Evolutionary conservation across 495 filamentous ascomycete genomes (phyloP).

Genomic region (Pseudevernia furfuracea): DNA sequence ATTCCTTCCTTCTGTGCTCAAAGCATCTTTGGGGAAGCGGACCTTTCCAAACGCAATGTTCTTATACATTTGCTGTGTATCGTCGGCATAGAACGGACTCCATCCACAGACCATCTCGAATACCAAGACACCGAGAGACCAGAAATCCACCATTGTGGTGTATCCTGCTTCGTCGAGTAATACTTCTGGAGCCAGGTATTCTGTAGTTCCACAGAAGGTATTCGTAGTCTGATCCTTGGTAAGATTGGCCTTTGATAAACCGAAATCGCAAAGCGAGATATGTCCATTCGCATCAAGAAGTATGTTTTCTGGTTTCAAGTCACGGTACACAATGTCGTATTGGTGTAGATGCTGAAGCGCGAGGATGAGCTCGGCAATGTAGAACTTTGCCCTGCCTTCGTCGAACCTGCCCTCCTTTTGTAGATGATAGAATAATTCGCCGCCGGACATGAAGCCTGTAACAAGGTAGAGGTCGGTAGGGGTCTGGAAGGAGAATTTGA

Average conservation of each 20-base stretch:
- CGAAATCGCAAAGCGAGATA: conserved; percentile 82
- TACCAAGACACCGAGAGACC: conserved; percentile 93
- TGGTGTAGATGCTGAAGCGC: conserved; percentile 92
- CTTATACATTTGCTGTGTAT: conserved; percentile 99
- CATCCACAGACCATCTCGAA: conserved; percentile 99
- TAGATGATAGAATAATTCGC: conserved; percentile 96
- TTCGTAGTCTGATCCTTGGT: conserved; percentile 96
- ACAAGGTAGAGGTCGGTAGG: conserved; percentile 94
- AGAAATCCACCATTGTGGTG: conserved; percentile 99
- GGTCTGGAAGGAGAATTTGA: conserved; percentile 99
- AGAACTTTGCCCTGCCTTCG: conserved; percentile 93
- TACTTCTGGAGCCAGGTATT: conserved; percentile 94
- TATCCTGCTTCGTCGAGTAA: conserved; percentile 95
- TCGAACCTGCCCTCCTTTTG: conserved; percentile 96
- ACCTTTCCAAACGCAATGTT: conserved; percentile 99
- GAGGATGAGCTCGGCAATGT: conserved; percentile 95
- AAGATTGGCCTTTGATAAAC: conserved; percentile 92
- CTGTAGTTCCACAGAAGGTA: conserved; percentile 97
- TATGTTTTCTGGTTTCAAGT: conserved; percentile 82
- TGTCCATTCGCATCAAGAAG: conserved; percentile 77
- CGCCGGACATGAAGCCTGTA: conserved; percentile 99
- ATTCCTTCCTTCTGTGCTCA: conserved; percentile 88
- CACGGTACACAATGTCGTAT: conserved; percentile 95
- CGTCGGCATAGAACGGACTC: conserved; percentile 98
- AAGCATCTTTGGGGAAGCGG: conserved; percentile 85